phyloP scores from a whole-genome alignment of 2,329 filamentous ascomycete genomes.

The Penicillium sp. region DNA sequence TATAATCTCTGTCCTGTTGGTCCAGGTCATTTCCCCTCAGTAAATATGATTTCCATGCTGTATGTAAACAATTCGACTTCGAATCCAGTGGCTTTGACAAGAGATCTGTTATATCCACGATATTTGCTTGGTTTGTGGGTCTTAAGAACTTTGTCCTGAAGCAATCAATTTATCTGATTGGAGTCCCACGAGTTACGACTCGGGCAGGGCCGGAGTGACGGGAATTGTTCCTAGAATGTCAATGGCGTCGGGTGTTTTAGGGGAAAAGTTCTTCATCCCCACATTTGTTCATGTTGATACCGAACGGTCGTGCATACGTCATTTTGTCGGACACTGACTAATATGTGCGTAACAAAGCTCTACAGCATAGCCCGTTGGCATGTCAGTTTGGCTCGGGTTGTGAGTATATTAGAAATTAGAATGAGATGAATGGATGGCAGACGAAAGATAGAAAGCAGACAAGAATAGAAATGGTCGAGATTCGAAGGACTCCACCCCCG shows the following conservation, averaged over 20 bases:
- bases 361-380: neutral
- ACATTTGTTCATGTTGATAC: neutral
- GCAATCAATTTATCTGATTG: conserved; percentile 1
- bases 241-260: conserved; percentile 23
- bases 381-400: neutral
- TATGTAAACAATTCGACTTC: neutral
- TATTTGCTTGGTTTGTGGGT: neutral
- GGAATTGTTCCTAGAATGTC: conserved; percentile 1
- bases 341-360: too few species aligned
- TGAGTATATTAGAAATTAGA: neutral
- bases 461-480: neutral
- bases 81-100: neutral
- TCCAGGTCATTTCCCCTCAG: neutral
- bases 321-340: neutral
- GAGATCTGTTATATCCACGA: neutral
- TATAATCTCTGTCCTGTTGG: neutral
- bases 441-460: too few species aligned
- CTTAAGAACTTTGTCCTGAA: conserved; percentile 5
- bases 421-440: neutral
- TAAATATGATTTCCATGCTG: neutral
- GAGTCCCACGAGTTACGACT: conserved; percentile 14
- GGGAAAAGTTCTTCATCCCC: conserved; percentile 14
- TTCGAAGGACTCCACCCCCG: conserved; percentile 7
- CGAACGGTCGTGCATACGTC: conserved; percentile 8
- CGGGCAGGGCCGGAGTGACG: conserved; percentile 14